phyloP scores from a whole-genome alignment of 176 grass and related monocot genomes.

The Rhynchospora pubera region DNA sequence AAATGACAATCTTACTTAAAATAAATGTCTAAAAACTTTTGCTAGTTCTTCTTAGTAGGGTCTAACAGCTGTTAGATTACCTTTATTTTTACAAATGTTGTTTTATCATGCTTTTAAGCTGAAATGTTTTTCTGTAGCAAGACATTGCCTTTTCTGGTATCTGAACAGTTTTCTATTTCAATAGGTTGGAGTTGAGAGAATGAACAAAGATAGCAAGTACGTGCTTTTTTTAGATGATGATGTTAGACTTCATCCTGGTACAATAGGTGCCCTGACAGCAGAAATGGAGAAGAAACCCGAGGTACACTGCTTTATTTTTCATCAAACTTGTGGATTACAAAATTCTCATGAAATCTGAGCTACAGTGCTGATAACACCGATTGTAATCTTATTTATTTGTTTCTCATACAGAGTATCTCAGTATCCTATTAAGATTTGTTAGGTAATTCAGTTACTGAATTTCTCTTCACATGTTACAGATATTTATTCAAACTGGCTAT shows the following conservation, averaged over 20 bases:
- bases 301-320: conserved; percentile 29
- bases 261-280: conserved; percentile 82
- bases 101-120: neutral
- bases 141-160: neutral
- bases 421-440: conserved; percentile 6
- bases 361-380: neutral
- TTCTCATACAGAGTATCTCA: neutral
- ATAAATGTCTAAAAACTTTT: neutral
- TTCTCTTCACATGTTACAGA: conserved; percentile 43
- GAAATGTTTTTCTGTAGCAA: neutral
- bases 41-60: neutral
- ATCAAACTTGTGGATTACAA: too few species aligned
- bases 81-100: neutral
- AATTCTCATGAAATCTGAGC: neutral
- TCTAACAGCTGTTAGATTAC: neutral
- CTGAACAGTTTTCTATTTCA: conserved; percentile 2
- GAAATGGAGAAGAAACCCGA: conserved; percentile 98
- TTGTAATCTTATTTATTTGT: conserved; percentile 18
- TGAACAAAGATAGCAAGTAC: conserved; percentile 96
- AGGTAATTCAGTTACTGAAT: conserved; percentile 22
- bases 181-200: conserved; percentile 86
- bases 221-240: conserved; percentile 98
- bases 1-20: neutral
- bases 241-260: conserved; percentile 91
- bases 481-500: conserved; percentile 99